Conservation (phyloP, 2,329 filamentous ascomycete species). For the Laburnicola sp. region DNA sequence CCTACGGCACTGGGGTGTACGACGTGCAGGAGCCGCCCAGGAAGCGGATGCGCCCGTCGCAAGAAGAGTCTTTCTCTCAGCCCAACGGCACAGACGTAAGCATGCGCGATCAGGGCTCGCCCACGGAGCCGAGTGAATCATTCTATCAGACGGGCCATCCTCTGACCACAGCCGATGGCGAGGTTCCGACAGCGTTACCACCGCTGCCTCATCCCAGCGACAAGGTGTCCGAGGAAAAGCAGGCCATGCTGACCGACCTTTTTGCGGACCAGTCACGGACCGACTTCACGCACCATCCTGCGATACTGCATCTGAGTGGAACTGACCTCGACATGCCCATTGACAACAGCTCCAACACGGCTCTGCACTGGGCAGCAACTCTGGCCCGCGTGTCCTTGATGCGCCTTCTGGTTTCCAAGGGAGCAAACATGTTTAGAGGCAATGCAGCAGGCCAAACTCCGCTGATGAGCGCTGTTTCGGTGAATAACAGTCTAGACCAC, state of each 20-base stretch:
- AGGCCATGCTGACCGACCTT: conserved; percentile 77
- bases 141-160: conserved; percentile 60
- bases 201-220: conserved; percentile 64
- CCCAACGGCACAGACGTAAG: conserved; percentile 57
- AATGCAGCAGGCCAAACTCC: conserved; percentile 91
- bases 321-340: conserved; percentile 90
- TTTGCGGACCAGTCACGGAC: conserved; percentile 61
- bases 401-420: conserved; percentile 76
- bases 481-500: conserved; percentile 92
- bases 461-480: conserved; percentile 86
- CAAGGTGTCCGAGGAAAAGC: conserved; percentile 75
- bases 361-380: conserved; percentile 94
- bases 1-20: conserved; percentile 61
- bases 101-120: conserved; percentile 64
- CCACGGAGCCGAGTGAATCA: conserved; percentile 79
- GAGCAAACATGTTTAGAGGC: conserved; percentile 83
- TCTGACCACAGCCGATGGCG: conserved; percentile 51
- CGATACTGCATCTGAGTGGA: conserved; percentile 73
- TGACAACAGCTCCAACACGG: conserved; percentile 84
- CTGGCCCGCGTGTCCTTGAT: conserved; percentile 82
- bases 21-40: conserved; percentile 75
- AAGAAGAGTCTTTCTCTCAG: conserved; percentile 46
- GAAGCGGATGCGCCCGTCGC: conserved; percentile 67
- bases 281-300: conserved; percentile 74
- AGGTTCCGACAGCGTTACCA: conserved; percentile 62